Conservation (phyloP, 768 basidiomycete genomes). For the Trametes cingulata region DNA sequence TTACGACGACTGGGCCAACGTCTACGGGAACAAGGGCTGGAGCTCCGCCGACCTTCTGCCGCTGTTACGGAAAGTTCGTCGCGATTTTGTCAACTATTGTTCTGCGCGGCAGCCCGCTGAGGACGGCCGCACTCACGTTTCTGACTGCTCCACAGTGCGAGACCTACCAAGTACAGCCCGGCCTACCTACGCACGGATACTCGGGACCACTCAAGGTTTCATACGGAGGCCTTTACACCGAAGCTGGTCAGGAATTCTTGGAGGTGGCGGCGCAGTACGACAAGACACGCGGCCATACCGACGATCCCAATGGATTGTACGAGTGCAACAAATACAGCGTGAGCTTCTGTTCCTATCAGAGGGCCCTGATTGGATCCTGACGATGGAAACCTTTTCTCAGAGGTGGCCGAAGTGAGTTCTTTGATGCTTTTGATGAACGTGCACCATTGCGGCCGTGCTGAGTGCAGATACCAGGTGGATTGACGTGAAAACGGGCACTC, state of each 20-base stretch:
- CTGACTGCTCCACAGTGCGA: conserved; percentile 36
- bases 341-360: not conserved
- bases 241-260: conserved; percentile 31
- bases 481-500: conserved; percentile 49
- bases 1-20: conserved; percentile 61
- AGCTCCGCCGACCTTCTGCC: conserved; percentile 59
- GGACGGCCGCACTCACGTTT: not conserved
- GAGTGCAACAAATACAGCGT: conserved; percentile 31
- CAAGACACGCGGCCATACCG: conserved; percentile 16
- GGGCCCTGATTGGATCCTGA: not conserved
- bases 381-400: conserved; percentile 30
- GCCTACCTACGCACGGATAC: conserved; percentile 44
- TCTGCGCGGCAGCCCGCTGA: conserved; percentile 8
- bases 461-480: conserved; percentile 47
- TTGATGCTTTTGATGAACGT: not conserved
- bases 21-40: conserved; percentile 61
- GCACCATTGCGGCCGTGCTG: not conserved
- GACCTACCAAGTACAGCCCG: conserved; percentile 36
- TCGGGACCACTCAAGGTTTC: conserved; percentile 45
- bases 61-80: conserved; percentile 52
- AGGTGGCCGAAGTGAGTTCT: conserved; percentile 52
- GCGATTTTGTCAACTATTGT: conserved; percentile 14
- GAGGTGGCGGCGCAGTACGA: conserved; percentile 28
- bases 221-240: conserved; percentile 25
- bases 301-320: conserved; percentile 29